Evolutionary conservation across 2,329 filamentous ascomycete species (phyloP).

Genomic region (Talaromyces sp.): DNA sequence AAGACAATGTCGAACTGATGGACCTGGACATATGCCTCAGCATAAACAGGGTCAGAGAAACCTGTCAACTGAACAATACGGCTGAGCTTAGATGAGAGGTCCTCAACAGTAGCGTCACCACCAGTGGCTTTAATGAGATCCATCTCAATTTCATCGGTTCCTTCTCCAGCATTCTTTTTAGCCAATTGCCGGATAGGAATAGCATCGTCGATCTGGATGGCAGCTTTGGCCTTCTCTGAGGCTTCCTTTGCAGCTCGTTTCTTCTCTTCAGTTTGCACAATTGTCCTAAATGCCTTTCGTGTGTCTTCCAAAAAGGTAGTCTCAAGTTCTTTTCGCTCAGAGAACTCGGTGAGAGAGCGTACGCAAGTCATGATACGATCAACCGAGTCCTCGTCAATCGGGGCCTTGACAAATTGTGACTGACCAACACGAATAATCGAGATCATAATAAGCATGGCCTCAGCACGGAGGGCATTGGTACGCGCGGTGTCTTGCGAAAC

Average conservation of each 20-base stretch:
- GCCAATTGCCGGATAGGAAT: slow-evolving; percentile 87
- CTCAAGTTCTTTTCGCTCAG: slow-evolving; percentile 83
- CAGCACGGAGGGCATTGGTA: slow-evolving; percentile 88
- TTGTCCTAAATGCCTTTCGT: slow-evolving; percentile 87
- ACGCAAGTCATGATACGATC: slow-evolving; percentile 98
- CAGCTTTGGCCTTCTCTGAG: slow-evolving; percentile 84
- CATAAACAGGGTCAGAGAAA: slow-evolving; percentile 96
- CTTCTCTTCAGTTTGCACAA: slow-evolving; percentile 96
- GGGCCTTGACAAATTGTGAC: slow-evolving; percentile 96
- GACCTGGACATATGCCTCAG: slow-evolving; percentile 97
- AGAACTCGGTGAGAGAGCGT: slow-evolving; percentile 83
- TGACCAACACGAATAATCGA: slow-evolving; percentile 96
- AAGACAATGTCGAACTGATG: slow-evolving; percentile 98
- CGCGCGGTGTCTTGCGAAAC: slow-evolving; percentile 79
- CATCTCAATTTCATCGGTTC: slow-evolving; percentile 75
- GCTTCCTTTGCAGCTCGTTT: slow-evolving; percentile 95
- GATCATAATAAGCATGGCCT: slow-evolving; percentile 99
- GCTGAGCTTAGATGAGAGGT: slow-evolving; percentile 88
- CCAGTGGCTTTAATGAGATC: slow-evolving; percentile 93
- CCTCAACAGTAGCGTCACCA: slow-evolving; percentile 76
- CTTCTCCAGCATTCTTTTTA: slow-evolving; percentile 80
- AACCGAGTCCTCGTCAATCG: slow-evolving; percentile 96
- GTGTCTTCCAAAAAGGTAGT: slow-evolving; percentile 92
- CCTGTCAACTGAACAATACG: slow-evolving; percentile 95
- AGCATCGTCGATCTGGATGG: slow-evolving; percentile 92